Conservation (phyloP, 106 monocot genomes). For the Posidonia australis region DNA sequence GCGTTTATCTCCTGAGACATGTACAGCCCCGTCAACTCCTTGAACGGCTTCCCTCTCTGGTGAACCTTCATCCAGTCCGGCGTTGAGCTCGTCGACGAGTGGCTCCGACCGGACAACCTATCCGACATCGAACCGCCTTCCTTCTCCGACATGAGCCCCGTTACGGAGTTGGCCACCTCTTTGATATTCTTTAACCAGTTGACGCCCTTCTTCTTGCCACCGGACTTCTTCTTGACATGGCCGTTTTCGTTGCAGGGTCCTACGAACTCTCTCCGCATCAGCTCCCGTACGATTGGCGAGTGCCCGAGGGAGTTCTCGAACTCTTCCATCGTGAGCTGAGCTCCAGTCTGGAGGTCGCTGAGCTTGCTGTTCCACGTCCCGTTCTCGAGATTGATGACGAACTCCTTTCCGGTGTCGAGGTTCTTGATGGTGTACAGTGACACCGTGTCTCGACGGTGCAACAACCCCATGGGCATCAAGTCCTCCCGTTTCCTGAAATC, state of each 20-base stretch:
- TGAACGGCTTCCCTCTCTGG: slow-evolving; percentile 64
- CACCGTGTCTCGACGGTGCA: neutral
- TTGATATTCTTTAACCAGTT: slow-evolving; percentile 84
- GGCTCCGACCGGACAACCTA: neutral
- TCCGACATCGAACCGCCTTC: neutral
- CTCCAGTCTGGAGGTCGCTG: slow-evolving; percentile 50
- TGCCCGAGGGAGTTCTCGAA: slow-evolving; percentile 62
- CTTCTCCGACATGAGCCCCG: slow-evolving; percentile 47
- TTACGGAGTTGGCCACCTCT: slow-evolving; percentile 58
- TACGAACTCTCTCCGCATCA: slow-evolving; percentile 44
- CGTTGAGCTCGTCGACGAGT: slow-evolving; percentile 2
- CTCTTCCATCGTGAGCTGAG: slow-evolving; percentile 61
- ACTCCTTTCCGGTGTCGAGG: slow-evolving; percentile 77
- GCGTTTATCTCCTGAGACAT: slow-evolving; percentile 86
- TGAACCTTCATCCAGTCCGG: slow-evolving; percentile 66
- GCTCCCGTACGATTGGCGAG: slow-evolving; percentile 69
- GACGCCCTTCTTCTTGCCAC: slow-evolving; percentile 37
- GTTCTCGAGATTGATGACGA: slow-evolving; percentile 44
- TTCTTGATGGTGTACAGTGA: slow-evolving; percentile 53
- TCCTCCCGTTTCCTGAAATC: too few relatives aligned
- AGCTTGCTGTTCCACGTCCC: slow-evolving; percentile 27
- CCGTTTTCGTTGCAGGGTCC: neutral
- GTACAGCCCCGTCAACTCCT: slow-evolving; percentile 86
- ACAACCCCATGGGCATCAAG: too few relatives aligned
- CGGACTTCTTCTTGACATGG: slow-evolving; percentile 8